A percentile compares a stretch with the other conserved stretches of the same genome.
Conservation (phyloP, 352 stramenopile genomes). For the Labyrinthula sp. region DNA sequence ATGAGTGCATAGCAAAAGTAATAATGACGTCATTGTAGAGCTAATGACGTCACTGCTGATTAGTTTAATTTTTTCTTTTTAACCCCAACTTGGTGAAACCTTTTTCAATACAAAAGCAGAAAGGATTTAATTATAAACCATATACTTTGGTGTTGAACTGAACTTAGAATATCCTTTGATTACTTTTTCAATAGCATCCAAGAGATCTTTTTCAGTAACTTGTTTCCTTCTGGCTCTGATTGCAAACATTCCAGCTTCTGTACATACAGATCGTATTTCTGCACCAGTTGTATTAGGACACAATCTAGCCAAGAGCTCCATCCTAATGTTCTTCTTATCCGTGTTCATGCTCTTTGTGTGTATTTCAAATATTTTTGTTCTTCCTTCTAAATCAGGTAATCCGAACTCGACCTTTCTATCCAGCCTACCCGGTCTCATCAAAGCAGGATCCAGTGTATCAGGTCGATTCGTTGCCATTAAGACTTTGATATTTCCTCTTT, state of each 20-base stretch:
- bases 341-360: conserved; percentile 98
- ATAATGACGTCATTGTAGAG: too few relatives aligned
- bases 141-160: conserved; percentile 96
- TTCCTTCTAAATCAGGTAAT: conserved; percentile 86
- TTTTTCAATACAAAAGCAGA: too few relatives aligned
- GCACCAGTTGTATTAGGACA: conserved; percentile 95
- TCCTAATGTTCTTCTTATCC: conserved; percentile 92
- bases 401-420: conserved; percentile 99
- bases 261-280: conserved; percentile 90
- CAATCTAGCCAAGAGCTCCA: conserved; percentile 85
- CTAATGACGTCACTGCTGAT: too few relatives aligned
- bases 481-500: conserved; percentile 95
- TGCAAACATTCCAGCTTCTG: conserved; percentile 90
- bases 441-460: conserved; percentile 81
- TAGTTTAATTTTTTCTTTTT: too few relatives aligned
- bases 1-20: too few relatives aligned
- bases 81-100: too few relatives aligned
- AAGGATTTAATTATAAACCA: conserved; percentile 92
- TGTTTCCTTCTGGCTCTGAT: conserved; percentile 92
- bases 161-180: conserved; percentile 99
- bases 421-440: conserved; percentile 79
- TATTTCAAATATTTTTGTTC: conserved; percentile 96
- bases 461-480: conserved; percentile 93
- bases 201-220: conserved; percentile 97
- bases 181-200: conserved; percentile 98